Evolutionary conservation across 2,329 filamentous ascomycete species (phyloP).

Genomic region (Penicillium thymicola): DNA sequence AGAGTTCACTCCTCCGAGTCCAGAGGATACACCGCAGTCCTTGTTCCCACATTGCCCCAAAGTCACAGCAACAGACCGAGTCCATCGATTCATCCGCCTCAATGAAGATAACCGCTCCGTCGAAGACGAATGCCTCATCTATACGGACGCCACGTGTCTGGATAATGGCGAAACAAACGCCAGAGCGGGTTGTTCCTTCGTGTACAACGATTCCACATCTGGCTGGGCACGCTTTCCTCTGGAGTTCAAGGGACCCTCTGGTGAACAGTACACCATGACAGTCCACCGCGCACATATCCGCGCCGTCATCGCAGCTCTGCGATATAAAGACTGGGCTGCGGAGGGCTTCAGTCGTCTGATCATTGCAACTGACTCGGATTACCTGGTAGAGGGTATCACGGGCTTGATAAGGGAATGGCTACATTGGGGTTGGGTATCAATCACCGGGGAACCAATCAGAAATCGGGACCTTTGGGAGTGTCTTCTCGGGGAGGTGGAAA

Average conservation of each 20-base stretch:
- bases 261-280: slow-evolving; percentile 34
- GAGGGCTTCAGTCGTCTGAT: slow-evolving; percentile 47
- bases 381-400: slow-evolving; percentile 49
- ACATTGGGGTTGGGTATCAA: neutral
- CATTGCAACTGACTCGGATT: slow-evolving; percentile 55
- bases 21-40: neutral
- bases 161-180: neutral
- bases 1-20: neutral
- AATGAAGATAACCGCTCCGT: neutral
- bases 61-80: neutral
- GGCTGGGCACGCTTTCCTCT: neutral
- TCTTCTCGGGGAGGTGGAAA: slow-evolving; percentile 45
- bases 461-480: slow-evolving; percentile 50
- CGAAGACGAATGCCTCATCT: neutral
- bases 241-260: neutral
- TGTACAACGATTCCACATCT: neutral
- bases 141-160: neutral
- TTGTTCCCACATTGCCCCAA: neutral
- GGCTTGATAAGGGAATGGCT: slow-evolving; percentile 48
- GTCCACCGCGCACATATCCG: slow-evolving; percentile 57
- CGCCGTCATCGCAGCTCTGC: slow-evolving; percentile 51
- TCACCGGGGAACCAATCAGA: neutral
- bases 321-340: slow-evolving; percentile 43
- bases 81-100: neutral
- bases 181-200: neutral